Percentiles rank a stretch among this genome's conserved stretches.
These are phyloP conservation scores for Meira miltonrushii DNA, from an alignment of 1,284 basidiomycete genomes.

Conservation along the genomic window DNA sequence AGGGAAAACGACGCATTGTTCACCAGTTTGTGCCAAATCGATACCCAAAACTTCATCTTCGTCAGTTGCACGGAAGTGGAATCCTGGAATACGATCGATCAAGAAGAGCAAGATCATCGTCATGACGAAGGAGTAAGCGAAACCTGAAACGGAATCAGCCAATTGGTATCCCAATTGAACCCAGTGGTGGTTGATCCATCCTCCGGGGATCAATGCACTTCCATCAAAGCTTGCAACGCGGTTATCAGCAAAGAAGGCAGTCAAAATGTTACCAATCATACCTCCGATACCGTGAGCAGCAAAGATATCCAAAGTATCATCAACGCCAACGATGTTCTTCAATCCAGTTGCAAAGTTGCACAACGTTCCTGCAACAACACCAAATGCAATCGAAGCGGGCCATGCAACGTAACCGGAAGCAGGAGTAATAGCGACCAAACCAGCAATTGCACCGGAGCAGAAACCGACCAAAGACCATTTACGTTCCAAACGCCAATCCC, in stretches of 20 bases:
- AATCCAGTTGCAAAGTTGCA: conserved; percentile 84
- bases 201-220: conserved; percentile 60
- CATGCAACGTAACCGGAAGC: conserved; percentile 59
- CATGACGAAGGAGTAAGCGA: conserved; percentile 59
- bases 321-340: conserved; percentile 61
- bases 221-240: conserved; percentile 71
- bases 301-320: conserved; percentile 65
- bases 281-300: conserved; percentile 44
- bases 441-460: conserved; percentile 53
- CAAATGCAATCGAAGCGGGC: conserved; percentile 66
- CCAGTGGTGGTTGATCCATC: conserved; percentile 67
- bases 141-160: conserved; percentile 68
- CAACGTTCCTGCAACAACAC: conserved; percentile 66
- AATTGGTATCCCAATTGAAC: conserved; percentile 77
- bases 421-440: conserved; percentile 54
- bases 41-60: conserved; percentile 79
- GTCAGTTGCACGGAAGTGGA: conserved; percentile 67
- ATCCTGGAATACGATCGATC: conserved; percentile 68
- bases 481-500: conserved; percentile 76
- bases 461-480: conserved; percentile 63
- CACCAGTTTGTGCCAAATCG: conserved; percentile 66
- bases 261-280: conserved; percentile 44
- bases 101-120: conserved; percentile 60
- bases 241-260: conserved; percentile 67
- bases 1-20: conserved; percentile 51